phyloP scores from a whole-genome alignment of 202 grass and related monocot species.

The Hordeum pubiflorum region DNA sequence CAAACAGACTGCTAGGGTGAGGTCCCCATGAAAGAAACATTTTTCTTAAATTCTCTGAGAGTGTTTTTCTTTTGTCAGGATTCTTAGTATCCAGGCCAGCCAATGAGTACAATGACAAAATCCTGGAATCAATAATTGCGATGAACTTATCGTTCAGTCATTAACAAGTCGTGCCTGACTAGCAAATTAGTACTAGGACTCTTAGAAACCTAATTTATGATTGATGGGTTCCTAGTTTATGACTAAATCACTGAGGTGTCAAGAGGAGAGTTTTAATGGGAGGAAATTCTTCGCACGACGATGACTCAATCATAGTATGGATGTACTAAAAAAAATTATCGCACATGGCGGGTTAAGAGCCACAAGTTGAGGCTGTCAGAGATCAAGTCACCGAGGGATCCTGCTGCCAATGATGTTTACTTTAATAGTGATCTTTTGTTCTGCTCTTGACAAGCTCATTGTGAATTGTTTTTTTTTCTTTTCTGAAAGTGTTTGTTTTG shows the following conservation, averaged over 20 bases:
- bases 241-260: background rate
- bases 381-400: background rate
- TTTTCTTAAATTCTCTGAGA: background rate
- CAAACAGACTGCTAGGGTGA: background rate
- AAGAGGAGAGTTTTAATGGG: conserved; percentile 5
- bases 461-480: background rate
- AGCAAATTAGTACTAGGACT: background rate
- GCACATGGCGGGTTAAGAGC: conserved; percentile 4
- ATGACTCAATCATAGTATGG: background rate
- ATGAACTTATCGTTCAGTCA: conserved; percentile 12
- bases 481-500: background rate
- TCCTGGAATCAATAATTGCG: background rate
- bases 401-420: background rate
- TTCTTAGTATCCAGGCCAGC: conserved; percentile 3
- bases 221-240: conserved; percentile 16
- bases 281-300: background rate
- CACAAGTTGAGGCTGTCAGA: conserved; percentile 2
- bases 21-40: conserved; percentile 18
- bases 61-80: background rate
- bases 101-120: conserved; percentile 10
- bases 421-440: background rate
- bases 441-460: background rate
- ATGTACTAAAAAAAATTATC: background rate
- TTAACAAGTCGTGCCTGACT: background rate
- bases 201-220: background rate